Conservation (phyloP, 2,329 filamentous ascomycete species). For the Microdochium trichocladiopsis region DNA sequence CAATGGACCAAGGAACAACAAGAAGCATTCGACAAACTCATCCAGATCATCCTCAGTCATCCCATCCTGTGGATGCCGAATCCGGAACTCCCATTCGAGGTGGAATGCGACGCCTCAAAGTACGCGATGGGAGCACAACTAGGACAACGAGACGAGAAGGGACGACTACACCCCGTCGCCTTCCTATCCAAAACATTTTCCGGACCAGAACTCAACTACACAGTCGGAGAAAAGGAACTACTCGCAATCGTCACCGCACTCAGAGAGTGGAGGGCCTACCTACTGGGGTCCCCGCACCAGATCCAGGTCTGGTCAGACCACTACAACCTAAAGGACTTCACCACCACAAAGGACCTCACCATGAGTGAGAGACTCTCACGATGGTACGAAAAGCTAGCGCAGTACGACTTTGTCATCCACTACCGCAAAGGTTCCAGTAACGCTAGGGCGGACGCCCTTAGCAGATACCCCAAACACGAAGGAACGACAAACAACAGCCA, state of each 20-base stretch:
- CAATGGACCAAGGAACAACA: not conserved
- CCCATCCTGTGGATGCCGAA: not conserved
- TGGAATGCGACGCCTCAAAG: conserved; percentile 16
- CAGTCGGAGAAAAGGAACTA: conserved; percentile 26
- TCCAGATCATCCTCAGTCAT: not conserved
- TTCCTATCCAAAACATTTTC: conserved; percentile 9
- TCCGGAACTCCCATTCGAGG: conserved; percentile 2
- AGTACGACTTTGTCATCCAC: too few species aligned
- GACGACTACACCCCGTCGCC: conserved; percentile 4
- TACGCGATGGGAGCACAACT: conserved; percentile 4
- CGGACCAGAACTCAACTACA: conserved; percentile 16
- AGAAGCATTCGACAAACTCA: conserved; percentile 1
- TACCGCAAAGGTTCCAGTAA: too few species aligned
- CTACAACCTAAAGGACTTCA: conserved; percentile 17
- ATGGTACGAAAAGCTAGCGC: too few species aligned
- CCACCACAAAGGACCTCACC: conserved; percentile 9
- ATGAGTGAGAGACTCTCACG: too few species aligned
- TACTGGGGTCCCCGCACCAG: conserved; percentile 6
- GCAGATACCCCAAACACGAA: too few species aligned
- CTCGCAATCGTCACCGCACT: conserved; percentile 20
- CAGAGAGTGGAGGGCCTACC: conserved; percentile 12
- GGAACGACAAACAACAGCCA: too few species aligned
- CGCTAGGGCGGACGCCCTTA: too few species aligned
- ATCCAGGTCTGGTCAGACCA: conserved; percentile 9
- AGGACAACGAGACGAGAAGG: not conserved